Evolutionary conservation across 2,329 filamentous ascomycete species (phyloP).

Genomic region (Trichoderma oligosporum): DNA sequence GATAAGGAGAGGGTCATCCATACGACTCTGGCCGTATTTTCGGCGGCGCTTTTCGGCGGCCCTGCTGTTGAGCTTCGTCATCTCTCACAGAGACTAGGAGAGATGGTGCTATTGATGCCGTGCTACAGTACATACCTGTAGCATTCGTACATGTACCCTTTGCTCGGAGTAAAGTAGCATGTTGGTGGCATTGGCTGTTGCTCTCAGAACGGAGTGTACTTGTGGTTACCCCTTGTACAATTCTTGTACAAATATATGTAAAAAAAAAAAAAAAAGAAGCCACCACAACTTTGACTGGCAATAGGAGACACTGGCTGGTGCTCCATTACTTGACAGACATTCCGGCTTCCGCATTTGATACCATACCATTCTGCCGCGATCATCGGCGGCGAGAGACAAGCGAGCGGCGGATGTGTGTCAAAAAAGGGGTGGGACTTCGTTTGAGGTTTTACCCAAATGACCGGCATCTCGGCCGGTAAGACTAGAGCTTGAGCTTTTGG

Average conservation of each 20-base stretch:
- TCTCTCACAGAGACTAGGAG: background rate
- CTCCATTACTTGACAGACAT: background rate
- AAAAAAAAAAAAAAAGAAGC: too few relatives aligned
- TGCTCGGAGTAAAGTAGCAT: too few relatives aligned
- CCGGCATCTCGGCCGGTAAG: slow-evolving; percentile 7
- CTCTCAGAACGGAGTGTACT: too few relatives aligned
- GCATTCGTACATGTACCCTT: background rate
- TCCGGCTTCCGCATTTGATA: background rate
- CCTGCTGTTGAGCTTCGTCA: slow-evolving; percentile 3
- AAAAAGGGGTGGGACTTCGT: slow-evolving; percentile 12
- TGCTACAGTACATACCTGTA: background rate
- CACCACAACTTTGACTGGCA: background rate
- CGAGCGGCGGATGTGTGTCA: slow-evolving; percentile 11
- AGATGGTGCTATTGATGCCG: slow-evolving; percentile 13
- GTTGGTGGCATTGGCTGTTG: too few relatives aligned
- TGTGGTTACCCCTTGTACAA: too few relatives aligned
- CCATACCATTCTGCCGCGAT: slow-evolving; percentile 8
- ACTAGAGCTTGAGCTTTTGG: background rate
- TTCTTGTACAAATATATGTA: too few relatives aligned
- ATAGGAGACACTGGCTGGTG: background rate
- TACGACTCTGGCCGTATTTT: too few relatives aligned
- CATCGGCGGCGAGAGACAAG: slow-evolving; percentile 12
- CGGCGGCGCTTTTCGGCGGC: slow-evolving; percentile 5
- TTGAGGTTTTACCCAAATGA: background rate
- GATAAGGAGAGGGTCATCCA: background rate